Base-by-base conservation (phyloP, 2,329 filamentous ascomycete genomes). In the Diaporthe vexans region DNA sequence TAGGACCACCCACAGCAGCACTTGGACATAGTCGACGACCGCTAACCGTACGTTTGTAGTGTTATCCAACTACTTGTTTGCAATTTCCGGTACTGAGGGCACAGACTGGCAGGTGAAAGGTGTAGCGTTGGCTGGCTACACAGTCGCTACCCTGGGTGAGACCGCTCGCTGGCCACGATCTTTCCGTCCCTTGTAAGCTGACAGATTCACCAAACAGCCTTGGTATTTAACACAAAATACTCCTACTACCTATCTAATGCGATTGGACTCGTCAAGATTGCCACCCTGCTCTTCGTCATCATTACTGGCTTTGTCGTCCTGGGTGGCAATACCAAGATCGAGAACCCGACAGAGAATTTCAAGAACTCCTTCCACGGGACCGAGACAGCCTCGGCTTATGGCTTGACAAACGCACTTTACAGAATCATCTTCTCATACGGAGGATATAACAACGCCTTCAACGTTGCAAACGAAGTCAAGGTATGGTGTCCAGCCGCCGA, bases 51-150 rank as follows among this genome's bases (percentile, higher is more conserved):
- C 24, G 2, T 33, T 0, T 1, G n/a, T 3, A 86, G 91, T 93
- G 0, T 80, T 93, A 35, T 89, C 92, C 0, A 84, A 88, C 52
- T 94, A 94, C 76, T 80, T 93, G 0, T 94, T 89, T 81, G 85
- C 86, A 11, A 90, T 91, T 57, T 87, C 84, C 0, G 88, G 86
- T 0, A 80, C 83, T 0, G 81, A 80, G 0, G 88, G 90, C 0
- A 87, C 87, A 0, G 82, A 85, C n/a, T 94, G 92, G 92, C 85
- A 93, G 78, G 80, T 89, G 70, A 93, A 93, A 78, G 92, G 91
- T 1, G 88, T 93, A 3, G 92, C 92, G 0, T 82, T 93, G 33
- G 91, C 89, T 1, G 88, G 86, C 0, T 93, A 93, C 77, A 91
- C 89, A 0, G 78, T 91, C 0, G 90, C 91, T 4, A 84, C 88